Evolutionary conservation across 2,329 filamentous ascomycete genomes (phyloP), one percentile per base, ranked within the genome.

Genomic region (Fusarium redolens): DNA sequence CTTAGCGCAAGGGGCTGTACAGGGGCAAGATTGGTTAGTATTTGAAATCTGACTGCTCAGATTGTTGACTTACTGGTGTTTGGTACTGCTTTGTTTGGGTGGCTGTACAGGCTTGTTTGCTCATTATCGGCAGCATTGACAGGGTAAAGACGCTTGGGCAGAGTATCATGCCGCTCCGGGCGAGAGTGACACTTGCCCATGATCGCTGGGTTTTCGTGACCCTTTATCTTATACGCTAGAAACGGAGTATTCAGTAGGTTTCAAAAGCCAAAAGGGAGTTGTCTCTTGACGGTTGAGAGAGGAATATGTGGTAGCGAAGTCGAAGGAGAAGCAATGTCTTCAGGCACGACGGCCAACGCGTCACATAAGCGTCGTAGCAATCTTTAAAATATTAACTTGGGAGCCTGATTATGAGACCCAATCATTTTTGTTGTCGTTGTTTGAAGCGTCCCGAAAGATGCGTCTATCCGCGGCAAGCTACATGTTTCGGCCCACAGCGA

Each of bases 151-250:
- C 50, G 50, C 33, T 15, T 40, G 7, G 50, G 33, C 18, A 38
- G 22, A n/a, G 13, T n/a, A n/a, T 13, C 28, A 18, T 54, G 50
- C 50, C 33, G 33, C 33, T 30, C 50, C 14, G 18, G 33, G 22
- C 50, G 50, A 28, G 33, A 40, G 22, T 30, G 18, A 17, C 33
- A 40, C 28, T 28, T n/a, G 12, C 33, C 50, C 50, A 54, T 54
- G 22, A n/a, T 28, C 22, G 5, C 18, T 17, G 18, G 4, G 22
- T 5, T 2, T 12, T 12, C 15, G 4, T 13, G 7, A n/a, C 11
- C 5, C 6, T 25, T 10, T 6, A 5, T 14, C n/a, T 6, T 25
- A 9, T 18, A 2, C 1, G 38, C 5, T 37, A 5, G 5, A 7
- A 28, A 17, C 22, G 7, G 14, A 0, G 15, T 25, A 25, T 25